These are phyloP conservation scores for Haplosporangium sp. DNA, from an alignment of 371 early-diverging fungal species.

Conservation along the genomic window DNA sequence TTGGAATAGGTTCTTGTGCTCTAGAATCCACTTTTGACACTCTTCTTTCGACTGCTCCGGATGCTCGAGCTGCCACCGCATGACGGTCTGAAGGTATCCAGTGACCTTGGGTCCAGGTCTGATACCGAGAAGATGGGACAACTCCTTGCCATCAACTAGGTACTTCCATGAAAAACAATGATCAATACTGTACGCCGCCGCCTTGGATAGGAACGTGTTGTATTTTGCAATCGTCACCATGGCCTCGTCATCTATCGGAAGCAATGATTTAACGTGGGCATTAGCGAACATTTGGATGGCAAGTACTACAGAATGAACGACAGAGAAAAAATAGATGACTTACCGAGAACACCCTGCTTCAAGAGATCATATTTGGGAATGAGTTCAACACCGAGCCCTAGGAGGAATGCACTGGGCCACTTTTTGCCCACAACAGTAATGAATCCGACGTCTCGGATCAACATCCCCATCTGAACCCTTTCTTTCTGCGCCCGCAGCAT, in stretches of 20 bases:
- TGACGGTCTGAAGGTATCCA: slow-evolving; percentile 30
- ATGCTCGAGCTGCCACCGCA: slow-evolving; percentile 44
- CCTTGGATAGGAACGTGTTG: slow-evolving; percentile 24
- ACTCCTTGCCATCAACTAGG: slow-evolving; percentile 51
- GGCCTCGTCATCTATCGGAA: slow-evolving; percentile 25
- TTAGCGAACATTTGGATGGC: background rate
- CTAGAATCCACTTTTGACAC: slow-evolving; percentile 37
- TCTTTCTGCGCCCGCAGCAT: slow-evolving; percentile 10
- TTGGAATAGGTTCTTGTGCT: slow-evolving; percentile 24
- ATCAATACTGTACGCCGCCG: slow-evolving; percentile 22
- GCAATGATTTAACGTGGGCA: too few species aligned
- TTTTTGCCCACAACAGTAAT: slow-evolving; percentile 51
- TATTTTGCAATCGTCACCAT: slow-evolving; percentile 30
- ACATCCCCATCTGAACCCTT: slow-evolving; percentile 57
- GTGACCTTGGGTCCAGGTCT: slow-evolving; percentile 40
- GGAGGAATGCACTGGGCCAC: slow-evolving; percentile 74
- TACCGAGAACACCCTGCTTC: slow-evolving; percentile 23
- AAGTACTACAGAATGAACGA: background rate
- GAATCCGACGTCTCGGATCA: slow-evolving; percentile 64
- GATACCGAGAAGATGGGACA: slow-evolving; percentile 19
- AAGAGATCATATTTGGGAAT: slow-evolving; percentile 33
- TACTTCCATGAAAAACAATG: slow-evolving; percentile 46
- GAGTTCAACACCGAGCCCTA: slow-evolving; percentile 68
- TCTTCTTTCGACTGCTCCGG: slow-evolving; percentile 35
- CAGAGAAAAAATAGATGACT: background rate